These are phyloP conservation scores for Botrytis porri DNA, from an alignment of 2,329 filamentous ascomycete species.

Conservation along the genomic window DNA sequence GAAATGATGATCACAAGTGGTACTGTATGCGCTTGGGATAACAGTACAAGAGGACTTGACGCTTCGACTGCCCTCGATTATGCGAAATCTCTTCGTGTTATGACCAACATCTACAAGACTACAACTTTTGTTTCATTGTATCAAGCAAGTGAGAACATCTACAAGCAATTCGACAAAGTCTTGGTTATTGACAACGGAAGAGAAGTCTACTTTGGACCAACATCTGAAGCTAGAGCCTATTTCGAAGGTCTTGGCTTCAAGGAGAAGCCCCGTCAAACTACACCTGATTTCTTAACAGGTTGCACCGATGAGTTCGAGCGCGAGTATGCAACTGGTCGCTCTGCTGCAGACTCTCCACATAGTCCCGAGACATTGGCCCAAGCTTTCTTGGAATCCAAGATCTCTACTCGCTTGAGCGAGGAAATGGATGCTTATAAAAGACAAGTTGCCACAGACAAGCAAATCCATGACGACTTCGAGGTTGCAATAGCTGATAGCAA, in stretches of 20 bases:
- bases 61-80: conserved; percentile 77
- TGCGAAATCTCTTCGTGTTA: conserved; percentile 64
- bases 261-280: conserved; percentile 57
- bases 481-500: conserved; percentile 75
- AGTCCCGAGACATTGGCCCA: conserved; percentile 63
- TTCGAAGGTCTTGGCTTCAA: conserved; percentile 64
- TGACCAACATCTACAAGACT: conserved; percentile 73
- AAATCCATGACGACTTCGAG: conserved; percentile 72
- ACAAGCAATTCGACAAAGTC: conserved; percentile 76
- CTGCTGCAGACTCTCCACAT: conserved; percentile 64
- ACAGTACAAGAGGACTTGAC: conserved; percentile 76
- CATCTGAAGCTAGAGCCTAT: conserved; percentile 59
- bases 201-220: conserved; percentile 63
- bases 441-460: conserved; percentile 60
- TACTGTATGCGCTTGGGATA: conserved; percentile 75
- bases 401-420: conserved; percentile 52
- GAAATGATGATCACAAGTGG: conserved; percentile 73
- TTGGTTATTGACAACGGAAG: conserved; percentile 71
- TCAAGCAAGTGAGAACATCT: conserved; percentile 67
- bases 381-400: conserved; percentile 66
- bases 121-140: conserved; percentile 68
- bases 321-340: conserved; percentile 67
- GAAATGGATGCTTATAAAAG: conserved; percentile 70
- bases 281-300: conserved; percentile 74
- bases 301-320: conserved; percentile 69